phyloP scores from a whole-genome alignment of 2,329 filamentous ascomycete species.

The Diaporthe eres region DNA sequence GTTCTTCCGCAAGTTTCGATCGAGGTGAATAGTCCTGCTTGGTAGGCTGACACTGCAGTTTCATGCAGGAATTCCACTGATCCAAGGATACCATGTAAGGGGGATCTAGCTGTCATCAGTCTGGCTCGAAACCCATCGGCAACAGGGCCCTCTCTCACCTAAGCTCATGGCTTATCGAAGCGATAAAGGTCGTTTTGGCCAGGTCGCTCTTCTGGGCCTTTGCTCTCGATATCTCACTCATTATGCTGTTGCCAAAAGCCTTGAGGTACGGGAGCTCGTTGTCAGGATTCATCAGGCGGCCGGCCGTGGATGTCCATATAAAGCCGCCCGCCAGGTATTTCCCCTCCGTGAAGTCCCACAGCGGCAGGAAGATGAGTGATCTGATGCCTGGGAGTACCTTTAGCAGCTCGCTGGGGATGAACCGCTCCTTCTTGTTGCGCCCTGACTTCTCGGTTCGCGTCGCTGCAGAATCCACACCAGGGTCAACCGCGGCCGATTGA shows the following conservation, averaged over 20 bases:
- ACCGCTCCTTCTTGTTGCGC: slow-evolving; percentile 15
- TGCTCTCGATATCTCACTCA: slow-evolving; percentile 67
- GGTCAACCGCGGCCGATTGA: slow-evolving; percentile 33
- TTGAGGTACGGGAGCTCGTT: slow-evolving; percentile 60
- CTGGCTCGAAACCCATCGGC: neutral
- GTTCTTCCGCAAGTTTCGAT: slow-evolving; percentile 63
- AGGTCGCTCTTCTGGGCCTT: slow-evolving; percentile 52
- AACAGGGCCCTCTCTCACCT: slow-evolving; percentile 9
- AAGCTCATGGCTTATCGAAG: slow-evolving; percentile 70
- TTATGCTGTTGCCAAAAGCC: slow-evolving; percentile 66
- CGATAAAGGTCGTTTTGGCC: slow-evolving; percentile 69
- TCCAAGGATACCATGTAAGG: slow-evolving; percentile 69
- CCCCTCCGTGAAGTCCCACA: slow-evolving; percentile 58
- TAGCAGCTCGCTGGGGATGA: slow-evolving; percentile 51
- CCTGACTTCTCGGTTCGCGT: neutral
- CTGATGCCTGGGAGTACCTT: slow-evolving; percentile 58
- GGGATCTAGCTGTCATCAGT: slow-evolving; percentile 54
- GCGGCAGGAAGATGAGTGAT: slow-evolving; percentile 61
- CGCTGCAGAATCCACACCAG: neutral
- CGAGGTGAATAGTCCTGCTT: slow-evolving; percentile 59
- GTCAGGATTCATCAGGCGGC: slow-evolving; percentile 45
- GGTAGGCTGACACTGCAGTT: slow-evolving; percentile 56
- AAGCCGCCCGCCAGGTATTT: slow-evolving; percentile 41
- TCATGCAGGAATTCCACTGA: slow-evolving; percentile 65
- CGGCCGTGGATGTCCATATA: slow-evolving; percentile 22